These are phyloP conservation scores for Triticum dicoccoides DNA, from an alignment of 176 grass and related monocot genomes.

Conservation along the genomic window DNA sequence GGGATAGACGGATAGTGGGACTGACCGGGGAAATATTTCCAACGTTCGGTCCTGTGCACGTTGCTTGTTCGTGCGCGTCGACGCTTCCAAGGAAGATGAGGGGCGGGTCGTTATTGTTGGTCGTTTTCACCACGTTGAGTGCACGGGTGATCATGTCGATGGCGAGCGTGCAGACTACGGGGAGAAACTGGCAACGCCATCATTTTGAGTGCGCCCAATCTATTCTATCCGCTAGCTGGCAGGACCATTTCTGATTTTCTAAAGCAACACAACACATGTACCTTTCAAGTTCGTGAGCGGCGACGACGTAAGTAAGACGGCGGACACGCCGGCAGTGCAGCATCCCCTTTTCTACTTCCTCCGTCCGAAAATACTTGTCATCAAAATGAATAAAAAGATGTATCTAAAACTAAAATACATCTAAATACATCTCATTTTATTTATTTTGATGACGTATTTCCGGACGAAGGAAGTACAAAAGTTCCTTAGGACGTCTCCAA, in stretches of 20 bases:
- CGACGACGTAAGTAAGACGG: neutral
- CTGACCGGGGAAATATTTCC: neutral
- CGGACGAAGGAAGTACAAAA: neutral
- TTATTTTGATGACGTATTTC: too few relatives aligned
- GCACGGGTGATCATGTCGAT: conserved; percentile 10
- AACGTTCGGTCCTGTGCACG: neutral
- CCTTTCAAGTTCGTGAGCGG: neutral
- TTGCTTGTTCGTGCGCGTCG: neutral
- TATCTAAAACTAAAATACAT: too few relatives aligned
- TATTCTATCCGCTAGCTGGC: neutral
- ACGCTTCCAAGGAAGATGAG: neutral
- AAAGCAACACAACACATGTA: neutral
- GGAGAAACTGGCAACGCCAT: neutral
- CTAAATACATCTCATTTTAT: too few relatives aligned
- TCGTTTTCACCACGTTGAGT: conserved; percentile 14
- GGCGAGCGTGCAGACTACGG: neutral
- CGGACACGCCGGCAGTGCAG: neutral
- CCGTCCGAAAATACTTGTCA: too few relatives aligned
- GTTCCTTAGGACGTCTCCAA: neutral
- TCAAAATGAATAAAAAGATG: too few relatives aligned
- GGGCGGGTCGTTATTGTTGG: neutral
- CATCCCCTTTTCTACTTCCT: neutral
- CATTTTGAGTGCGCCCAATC: neutral
- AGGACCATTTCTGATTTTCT: neutral
- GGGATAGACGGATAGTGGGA: neutral